These are phyloP conservation scores for Pseudogymnoascus verrucosus DNA, from an alignment of 2,329 filamentous ascomycete genomes.

Conservation along the genomic window DNA sequence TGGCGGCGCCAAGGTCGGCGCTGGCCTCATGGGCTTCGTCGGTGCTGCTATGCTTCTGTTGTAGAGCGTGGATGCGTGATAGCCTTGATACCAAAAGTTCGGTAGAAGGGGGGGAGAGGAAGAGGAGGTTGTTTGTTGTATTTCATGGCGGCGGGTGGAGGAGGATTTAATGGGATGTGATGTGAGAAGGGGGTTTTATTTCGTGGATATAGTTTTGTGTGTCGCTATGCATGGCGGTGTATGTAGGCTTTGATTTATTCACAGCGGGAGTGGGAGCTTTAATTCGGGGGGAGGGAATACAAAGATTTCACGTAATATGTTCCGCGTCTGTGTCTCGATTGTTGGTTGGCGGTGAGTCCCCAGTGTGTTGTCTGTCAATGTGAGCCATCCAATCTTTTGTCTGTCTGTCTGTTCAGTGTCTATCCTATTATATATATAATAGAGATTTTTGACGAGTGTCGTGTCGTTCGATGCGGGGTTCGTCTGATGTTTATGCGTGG, in stretches of 20 bases:
- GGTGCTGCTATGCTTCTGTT: slow-evolving; percentile 6
- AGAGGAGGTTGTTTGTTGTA: not conserved
- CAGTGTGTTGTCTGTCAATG: not conserved
- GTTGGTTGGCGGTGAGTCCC: not conserved
- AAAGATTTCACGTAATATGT: not conserved
- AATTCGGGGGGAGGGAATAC: not conserved
- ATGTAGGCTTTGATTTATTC: slow-evolving; percentile 3
- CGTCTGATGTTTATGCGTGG: not conserved
- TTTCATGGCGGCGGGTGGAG: not conserved
- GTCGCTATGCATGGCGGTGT: not conserved
- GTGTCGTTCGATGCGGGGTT: not conserved
- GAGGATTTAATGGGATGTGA: not conserved
- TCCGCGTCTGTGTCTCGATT: not conserved
- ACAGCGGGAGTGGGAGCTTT: not conserved
- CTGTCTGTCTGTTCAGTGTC: not conserved
- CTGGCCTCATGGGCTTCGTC: not conserved
- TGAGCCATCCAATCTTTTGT: not conserved
- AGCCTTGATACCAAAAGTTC: not conserved
- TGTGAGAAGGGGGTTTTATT: not conserved
- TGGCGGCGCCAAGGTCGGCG: not conserved
- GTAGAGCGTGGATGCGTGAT: not conserved
- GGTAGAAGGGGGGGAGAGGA: not conserved
- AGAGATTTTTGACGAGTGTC: not conserved
- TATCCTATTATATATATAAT: not conserved
- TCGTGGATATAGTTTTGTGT: slow-evolving; percentile 3